These are phyloP conservation scores for Cyclotella baltica DNA, from an alignment of 108 stramenopile genomes.

Conservation along the genomic window DNA sequence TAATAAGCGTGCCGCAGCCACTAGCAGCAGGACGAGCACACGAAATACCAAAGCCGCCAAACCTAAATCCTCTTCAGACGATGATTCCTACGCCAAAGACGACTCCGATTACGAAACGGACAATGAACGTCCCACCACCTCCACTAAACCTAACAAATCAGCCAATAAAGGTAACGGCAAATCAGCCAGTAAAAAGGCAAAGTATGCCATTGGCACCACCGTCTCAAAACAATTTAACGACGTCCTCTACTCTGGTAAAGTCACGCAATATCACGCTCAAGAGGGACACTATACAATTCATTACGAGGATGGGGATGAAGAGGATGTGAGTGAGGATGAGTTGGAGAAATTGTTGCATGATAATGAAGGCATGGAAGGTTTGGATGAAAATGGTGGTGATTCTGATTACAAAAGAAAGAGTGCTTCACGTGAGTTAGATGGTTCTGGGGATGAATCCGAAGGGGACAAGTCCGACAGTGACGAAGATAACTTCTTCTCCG, in stretches of 20 bases:
- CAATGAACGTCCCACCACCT: not conserved
- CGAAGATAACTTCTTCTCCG: slow-evolving; percentile 10
- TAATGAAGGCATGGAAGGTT: not conserved
- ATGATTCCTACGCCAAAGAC: not conserved
- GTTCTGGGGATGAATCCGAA: not conserved
- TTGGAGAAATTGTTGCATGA: not conserved
- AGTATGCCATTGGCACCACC: not conserved
- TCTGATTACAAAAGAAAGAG: not conserved
- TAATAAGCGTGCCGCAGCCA: not conserved
- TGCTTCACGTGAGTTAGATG: not conserved
- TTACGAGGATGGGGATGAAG: slow-evolving; percentile 5
- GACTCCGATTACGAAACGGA: slow-evolving; percentile 18
- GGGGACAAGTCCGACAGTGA: slow-evolving; percentile 26
- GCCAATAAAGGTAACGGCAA: not conserved
- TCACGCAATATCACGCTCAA: not conserved
- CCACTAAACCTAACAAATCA: not conserved
- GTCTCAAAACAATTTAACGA: slow-evolving; percentile 2
- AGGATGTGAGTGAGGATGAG: not conserved
- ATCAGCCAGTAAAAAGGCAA: not conserved
- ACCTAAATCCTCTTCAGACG: too few relatives aligned
- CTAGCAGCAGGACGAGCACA: not conserved
- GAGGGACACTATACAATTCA: not conserved
- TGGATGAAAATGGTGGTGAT: not conserved
- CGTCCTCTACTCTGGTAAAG: not conserved
- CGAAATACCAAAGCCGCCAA: not conserved